Evolutionary conservation across 1,284 basidiomycete genomes (phyloP).

Genomic region (Flammula alnicola): DNA sequence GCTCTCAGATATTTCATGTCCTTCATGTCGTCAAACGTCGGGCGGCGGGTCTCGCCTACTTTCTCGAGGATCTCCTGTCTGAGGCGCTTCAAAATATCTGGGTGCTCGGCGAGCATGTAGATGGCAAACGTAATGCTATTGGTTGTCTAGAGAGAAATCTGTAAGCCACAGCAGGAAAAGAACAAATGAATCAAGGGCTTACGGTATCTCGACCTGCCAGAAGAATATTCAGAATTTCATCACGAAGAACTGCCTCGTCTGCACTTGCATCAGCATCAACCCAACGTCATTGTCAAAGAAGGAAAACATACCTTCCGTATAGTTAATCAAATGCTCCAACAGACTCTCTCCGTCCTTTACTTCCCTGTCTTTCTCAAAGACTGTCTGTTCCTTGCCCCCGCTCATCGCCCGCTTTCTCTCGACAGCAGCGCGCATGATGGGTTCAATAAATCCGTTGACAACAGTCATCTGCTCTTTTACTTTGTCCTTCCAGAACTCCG

Average conservation of each 20-base stretch:
- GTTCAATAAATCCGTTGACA: constrained; percentile 39
- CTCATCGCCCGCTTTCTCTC: constrained; percentile 28
- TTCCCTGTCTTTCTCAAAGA: constrained; percentile 26
- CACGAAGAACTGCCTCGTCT: constrained; percentile 33
- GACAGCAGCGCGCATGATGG: constrained; percentile 39
- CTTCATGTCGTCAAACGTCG: constrained; percentile 32
- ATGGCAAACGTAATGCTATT: constrained; percentile 33
- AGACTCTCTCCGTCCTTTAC: constrained; percentile 42
- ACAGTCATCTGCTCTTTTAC: constrained; percentile 36
- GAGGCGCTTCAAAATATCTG: constrained; percentile 27
- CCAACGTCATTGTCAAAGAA: not conserved
- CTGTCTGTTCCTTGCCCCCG: constrained; percentile 15
- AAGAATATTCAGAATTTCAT: constrained; percentile 42
- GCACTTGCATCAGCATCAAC: constrained; percentile 5
- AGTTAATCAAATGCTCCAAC: constrained; percentile 44
- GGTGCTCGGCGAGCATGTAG: constrained; percentile 35
- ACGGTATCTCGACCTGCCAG: constrained; percentile 46
- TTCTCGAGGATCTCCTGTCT: constrained; percentile 31
- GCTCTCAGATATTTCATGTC: constrained; percentile 46
- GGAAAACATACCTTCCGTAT: constrained; percentile 34
- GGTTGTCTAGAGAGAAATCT: constrained; percentile 31
- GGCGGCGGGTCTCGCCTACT: constrained; percentile 29
- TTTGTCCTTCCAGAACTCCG: constrained; percentile 42
- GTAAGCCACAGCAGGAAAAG: not conserved
- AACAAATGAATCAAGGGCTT: constrained; percentile 6